These are phyloP conservation scores for Rhodomyrtus psidioides DNA, from an alignment of 441 rosid genomes.

Conservation along the genomic window DNA sequence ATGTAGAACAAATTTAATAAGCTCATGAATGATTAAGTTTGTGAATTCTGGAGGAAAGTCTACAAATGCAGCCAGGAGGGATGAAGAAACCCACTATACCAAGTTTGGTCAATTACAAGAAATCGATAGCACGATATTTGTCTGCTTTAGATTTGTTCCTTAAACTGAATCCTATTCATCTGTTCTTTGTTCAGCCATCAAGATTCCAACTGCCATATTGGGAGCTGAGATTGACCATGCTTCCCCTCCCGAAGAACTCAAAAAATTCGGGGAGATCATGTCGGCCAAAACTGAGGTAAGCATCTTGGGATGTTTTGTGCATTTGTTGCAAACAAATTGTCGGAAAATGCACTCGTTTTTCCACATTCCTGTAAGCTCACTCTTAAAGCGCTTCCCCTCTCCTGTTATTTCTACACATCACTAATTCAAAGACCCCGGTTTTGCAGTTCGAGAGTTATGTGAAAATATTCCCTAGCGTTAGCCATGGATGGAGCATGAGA, in stretches of 20 bases:
- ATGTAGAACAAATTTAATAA: not conserved
- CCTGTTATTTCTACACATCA: not conserved
- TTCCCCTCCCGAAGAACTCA: conserved; percentile 2
- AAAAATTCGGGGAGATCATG: conserved; percentile 3
- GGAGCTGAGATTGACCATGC: conserved; percentile 7
- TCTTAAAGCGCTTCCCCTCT: not conserved
- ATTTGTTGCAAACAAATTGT: not conserved
- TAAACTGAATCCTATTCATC: not conserved
- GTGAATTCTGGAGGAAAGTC: not conserved
- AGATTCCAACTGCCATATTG: not conserved
- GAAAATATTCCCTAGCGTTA: not conserved
- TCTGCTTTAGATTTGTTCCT: not conserved
- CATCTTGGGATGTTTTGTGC: not conserved
- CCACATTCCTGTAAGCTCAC: not conserved
- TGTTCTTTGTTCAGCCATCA: not conserved
- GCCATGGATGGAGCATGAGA: not conserved
- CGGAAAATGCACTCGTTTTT: not conserved
- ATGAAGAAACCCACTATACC: not conserved
- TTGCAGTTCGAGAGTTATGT: not conserved
- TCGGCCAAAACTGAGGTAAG: conserved; percentile 7
- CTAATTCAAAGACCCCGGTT: too few species aligned
- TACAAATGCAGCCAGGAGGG: not conserved
- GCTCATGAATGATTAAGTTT: not conserved
- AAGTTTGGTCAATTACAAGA: not conserved
- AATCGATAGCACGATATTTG: not conserved